Base-by-base conservation (phyloP, 345 rosid species). In the Fremontodendron californicum region DNA sequence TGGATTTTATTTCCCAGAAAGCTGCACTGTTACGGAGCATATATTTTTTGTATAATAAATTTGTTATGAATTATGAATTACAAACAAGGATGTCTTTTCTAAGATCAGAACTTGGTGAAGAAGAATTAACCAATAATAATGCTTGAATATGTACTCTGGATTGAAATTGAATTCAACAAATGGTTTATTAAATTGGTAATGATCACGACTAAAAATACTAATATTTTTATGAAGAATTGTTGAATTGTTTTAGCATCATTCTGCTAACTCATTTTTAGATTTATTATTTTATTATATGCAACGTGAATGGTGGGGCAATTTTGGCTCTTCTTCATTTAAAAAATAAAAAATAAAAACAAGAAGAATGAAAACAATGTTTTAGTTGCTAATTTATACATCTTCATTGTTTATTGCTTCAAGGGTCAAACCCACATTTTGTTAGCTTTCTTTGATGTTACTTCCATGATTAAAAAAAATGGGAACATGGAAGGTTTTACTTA, bases 181-280 rank as follows among this genome's bases (percentile, higher is more conserved):
- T 9, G 64, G n/a, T n/a, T 18, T 25, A 69, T 69, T 23, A 65
- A 69, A 31, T 74, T 73, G 70, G 73, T 9, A n/a, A 5, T 5
- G 37, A 65, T 62, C 78, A 27, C n/a, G n/a, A n/a, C n/a, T n/a
- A 19, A 52, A 19, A 52, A 52, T 52, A 52, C 23, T 52, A 52
- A n/a, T 9, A 57, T 48, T 67, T 19, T 55, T n/a, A 37, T 31
- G 29, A 58, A 57, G 73, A 62, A 80, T 68, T 67, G 83, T 77
- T 48, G 29, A 72, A 72, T 72, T 72, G 60, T 31, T 51, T 27
- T 18, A 21, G 43, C 61, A 4, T 54, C 46, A 72, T 51, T 52
- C 21, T 21, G 61, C 61, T n/a, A 55, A 55, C 27, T 55, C 29
- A 9, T 2, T n/a, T n/a, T 55, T 55, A 23, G 61, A 55, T 55